Evolutionary conservation across 1,284 basidiomycete genomes (phyloP).

Genomic region (Rhodofomes roseus): DNA sequence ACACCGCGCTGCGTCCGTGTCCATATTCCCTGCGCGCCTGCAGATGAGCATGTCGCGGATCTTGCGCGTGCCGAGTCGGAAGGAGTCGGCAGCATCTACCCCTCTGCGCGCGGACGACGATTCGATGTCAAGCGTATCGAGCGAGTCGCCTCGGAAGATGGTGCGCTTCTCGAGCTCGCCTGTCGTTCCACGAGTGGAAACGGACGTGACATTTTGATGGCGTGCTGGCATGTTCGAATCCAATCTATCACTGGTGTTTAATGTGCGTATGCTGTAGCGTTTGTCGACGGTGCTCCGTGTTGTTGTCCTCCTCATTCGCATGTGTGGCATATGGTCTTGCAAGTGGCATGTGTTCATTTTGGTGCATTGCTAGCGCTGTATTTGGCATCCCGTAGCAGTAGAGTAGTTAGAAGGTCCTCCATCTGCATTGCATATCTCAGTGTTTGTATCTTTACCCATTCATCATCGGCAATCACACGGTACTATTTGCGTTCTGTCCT

Average conservation of each 20-base stretch:
- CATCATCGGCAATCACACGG: neutral
- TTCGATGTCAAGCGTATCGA: slow-evolving; percentile 19
- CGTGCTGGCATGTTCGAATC: no score
- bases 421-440: neutral
- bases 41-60: slow-evolving; percentile 49
- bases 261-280: neutral
- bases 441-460: neutral
- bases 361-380: neutral
- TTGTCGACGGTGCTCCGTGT: neutral
- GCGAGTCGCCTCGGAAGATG: slow-evolving; percentile 38
- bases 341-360: neutral
- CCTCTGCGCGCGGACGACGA: slow-evolving; percentile 20
- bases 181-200: neutral
- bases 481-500: neutral
- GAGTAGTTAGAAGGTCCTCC: neutral
- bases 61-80: slow-evolving; percentile 27
- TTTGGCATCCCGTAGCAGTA: neutral
- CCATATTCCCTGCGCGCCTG: slow-evolving; percentile 26
- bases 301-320: neutral
- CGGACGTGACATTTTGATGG: neutral
- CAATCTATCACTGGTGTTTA: neutral
- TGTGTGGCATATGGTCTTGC: neutral
- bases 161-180: slow-evolving; percentile 44
- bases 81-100: slow-evolving; percentile 15
- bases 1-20: slow-evolving; percentile 33